These are phyloP conservation scores for Xanthoconium purpureum DNA, from an alignment of 768 basidiomycete genomes.

Conservation along the genomic window DNA sequence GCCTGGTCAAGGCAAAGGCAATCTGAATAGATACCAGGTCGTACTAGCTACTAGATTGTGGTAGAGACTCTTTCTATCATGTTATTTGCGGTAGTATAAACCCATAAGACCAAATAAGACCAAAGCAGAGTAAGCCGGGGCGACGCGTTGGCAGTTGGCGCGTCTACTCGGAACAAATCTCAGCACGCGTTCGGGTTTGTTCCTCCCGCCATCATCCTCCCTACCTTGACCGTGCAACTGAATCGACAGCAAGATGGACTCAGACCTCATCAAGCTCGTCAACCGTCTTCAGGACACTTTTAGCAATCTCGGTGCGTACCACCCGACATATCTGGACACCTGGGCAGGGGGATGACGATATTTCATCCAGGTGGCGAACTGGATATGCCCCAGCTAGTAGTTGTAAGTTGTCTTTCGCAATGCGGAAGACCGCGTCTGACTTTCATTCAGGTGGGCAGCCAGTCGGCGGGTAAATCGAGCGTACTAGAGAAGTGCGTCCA, in stretches of 20 bases:
- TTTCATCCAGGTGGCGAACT: slow-evolving; percentile 69
- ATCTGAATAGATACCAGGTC: slow-evolving; percentile 50
- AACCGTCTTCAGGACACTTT: slow-evolving; percentile 96
- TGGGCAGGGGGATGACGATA: slow-evolving; percentile 6
- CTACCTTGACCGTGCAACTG: neutral
- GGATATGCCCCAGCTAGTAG: slow-evolving; percentile 89
- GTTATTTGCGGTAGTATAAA: neutral
- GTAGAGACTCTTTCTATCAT: slow-evolving; percentile 22
- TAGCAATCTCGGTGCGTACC: slow-evolving; percentile 71
- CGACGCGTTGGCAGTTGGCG: slow-evolving; percentile 32
- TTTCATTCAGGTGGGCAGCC: slow-evolving; percentile 77
- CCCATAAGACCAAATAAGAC: slow-evolving; percentile 17
- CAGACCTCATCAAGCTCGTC: slow-evolving; percentile 89
- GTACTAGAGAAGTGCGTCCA: slow-evolving; percentile 86
- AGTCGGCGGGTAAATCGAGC: slow-evolving; percentile 95
- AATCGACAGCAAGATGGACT: slow-evolving; percentile 64
- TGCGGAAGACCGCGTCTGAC: neutral
- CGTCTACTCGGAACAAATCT: slow-evolving; percentile 4
- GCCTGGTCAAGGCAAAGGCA: slow-evolving; percentile 87
- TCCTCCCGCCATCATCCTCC: slow-evolving; percentile 5
- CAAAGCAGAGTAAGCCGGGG: slow-evolving; percentile 31
- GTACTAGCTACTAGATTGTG: slow-evolving; percentile 29
- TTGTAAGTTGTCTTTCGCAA: slow-evolving; percentile 50
- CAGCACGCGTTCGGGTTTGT: slow-evolving; percentile 17
- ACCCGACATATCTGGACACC: neutral